Evolutionary conservation across 148 eudicot genomes (phyloP).

Genomic region (Pouteria glomerata): DNA sequence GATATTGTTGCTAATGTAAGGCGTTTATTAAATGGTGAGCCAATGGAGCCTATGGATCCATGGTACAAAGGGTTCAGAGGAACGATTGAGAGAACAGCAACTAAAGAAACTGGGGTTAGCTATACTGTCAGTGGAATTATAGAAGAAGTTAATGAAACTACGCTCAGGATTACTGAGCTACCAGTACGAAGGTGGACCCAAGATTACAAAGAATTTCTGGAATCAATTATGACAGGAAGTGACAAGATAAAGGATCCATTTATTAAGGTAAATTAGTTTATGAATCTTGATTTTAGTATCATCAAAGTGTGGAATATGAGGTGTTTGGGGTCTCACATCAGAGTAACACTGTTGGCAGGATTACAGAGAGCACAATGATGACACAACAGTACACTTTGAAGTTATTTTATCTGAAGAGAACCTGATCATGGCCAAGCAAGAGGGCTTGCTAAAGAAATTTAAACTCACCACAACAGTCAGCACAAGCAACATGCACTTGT

Average conservation of each 20-base stretch:
- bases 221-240: slow-evolving; percentile 33
- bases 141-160: slow-evolving; percentile 54
- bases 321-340: background rate
- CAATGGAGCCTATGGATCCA: slow-evolving; percentile 77
- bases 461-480: slow-evolving; percentile 70
- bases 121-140: slow-evolving; percentile 64
- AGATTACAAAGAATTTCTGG: slow-evolving; percentile 80
- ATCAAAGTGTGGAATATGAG: background rate
- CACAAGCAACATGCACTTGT: slow-evolving; percentile 96
- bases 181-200: slow-evolving; percentile 81
- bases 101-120: slow-evolving; percentile 51
- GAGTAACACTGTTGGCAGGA: slow-evolving; percentile 40
- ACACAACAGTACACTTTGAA: slow-evolving; percentile 41
- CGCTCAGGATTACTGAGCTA: slow-evolving; percentile 61
- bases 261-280: slow-evolving; percentile 33
- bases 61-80: slow-evolving; percentile 91
- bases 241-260: slow-evolving; percentile 61
- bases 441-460: slow-evolving; percentile 87
- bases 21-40: slow-evolving; percentile 53
- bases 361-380: slow-evolving; percentile 36
- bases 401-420: slow-evolving; percentile 42
- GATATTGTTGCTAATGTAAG: slow-evolving; percentile 73
- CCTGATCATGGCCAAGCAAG: slow-evolving; percentile 55
- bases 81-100: slow-evolving; percentile 49
- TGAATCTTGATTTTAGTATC: background rate